phyloP scores from a whole-genome alignment of 331 rosid species.

The Spiraea crenata region DNA sequence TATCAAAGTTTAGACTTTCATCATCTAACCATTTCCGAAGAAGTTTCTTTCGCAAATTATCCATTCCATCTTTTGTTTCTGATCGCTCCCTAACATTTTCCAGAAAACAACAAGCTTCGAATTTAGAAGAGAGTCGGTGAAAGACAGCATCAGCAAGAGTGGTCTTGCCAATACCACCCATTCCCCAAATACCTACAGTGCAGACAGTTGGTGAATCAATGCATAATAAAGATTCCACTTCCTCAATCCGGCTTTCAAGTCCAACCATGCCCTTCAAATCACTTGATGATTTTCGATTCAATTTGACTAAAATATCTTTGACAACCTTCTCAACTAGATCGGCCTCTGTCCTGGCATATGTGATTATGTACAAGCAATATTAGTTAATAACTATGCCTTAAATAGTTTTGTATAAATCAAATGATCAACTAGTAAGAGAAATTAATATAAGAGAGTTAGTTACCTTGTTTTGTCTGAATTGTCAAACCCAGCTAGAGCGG shows the following conservation, averaged over 20 bases:
- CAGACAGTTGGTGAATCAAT: neutral
- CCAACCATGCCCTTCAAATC: constrained; percentile 1
- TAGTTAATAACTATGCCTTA: too few relatives aligned
- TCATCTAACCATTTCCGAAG: too few relatives aligned
- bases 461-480: neutral
- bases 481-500: constrained; percentile 1
- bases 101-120: constrained; percentile 2
- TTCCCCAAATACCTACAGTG: constrained; percentile 15
- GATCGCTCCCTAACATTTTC: neutral
- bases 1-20: too few relatives aligned
- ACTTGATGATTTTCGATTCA: neutral
- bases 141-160: constrained; percentile 12
- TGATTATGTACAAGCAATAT: too few relatives aligned
- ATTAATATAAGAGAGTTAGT: too few relatives aligned
- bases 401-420: neutral
- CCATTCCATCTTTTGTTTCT: neutral
- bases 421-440: too few relatives aligned
- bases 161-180: constrained; percentile 22
- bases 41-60: neutral
- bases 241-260: neutral
- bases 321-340: too few relatives aligned
- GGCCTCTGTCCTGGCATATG: too few relatives aligned
- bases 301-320: neutral
- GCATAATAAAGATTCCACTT: neutral
- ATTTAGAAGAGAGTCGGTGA: neutral